Evolutionary conservation across 768 basidiomycete species (phyloP), one percentile per base, ranked within the genome.

Genomic region (Leccinum pellstonianum): DNA sequence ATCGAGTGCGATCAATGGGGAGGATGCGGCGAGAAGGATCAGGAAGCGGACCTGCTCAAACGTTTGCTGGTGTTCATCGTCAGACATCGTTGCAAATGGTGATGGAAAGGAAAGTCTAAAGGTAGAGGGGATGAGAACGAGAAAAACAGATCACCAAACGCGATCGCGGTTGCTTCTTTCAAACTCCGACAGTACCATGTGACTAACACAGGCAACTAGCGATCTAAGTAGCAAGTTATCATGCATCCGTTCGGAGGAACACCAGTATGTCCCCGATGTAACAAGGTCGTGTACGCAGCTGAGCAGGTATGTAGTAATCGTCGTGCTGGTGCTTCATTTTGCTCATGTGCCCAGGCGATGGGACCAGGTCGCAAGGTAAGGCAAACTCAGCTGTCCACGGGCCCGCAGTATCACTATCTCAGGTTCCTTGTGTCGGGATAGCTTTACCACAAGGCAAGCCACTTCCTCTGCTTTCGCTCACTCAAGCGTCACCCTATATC

Each of bases 1-100:
- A 68, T 68, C 66, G 59, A 48, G 49, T 59, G 31, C 29, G 63
- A 63, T 68, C 62, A 68, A 52, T 43, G 25, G 3, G 4, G 25
- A 54, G 33, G 62, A 63, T 56, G 55, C 41, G 25, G 51, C 46
- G 62, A 51, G 57, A 48, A 33, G 54, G 54, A 62, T 31, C 33
- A 46, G 55, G 25, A 53, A 60, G 69, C 80, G 59, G 54, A 89
- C 90, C 81, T 85, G 80, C 81, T 95, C 92, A 69, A 97, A 94
- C 73, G 80, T 83, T 73, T 93, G 89, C 70, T 95, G 93, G 75
- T 93, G 90, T 77, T 93, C 91, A 76, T 96, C 93, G 80, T 96
- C 93, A 73, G 88, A 90, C 90, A 91, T 92, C 80, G 77, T 83
- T 66, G 60, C 41, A 61, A 63, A 56, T 68, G 65, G 59, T 49